Percentiles rank a stretch among this genome's conserved stretches.
phyloP scores from a whole-genome alignment of 495 filamentous ascomycete genomes.

The Penicillium lagena region DNA sequence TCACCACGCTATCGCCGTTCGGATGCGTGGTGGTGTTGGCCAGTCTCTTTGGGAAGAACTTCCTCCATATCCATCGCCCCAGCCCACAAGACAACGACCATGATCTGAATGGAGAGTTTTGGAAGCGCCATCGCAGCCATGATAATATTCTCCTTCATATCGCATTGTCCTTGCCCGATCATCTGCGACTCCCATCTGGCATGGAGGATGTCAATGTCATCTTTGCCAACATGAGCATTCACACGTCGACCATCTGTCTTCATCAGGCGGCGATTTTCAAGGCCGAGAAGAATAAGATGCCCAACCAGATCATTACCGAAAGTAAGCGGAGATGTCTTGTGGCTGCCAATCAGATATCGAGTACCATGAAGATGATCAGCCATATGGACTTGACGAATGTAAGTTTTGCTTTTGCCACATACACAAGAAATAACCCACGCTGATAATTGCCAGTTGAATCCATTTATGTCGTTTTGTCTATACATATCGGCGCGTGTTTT shows the following conservation, averaged over 20 bases:
- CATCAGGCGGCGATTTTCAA: constrained; percentile 98
- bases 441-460: constrained; percentile 70
- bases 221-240: constrained; percentile 94
- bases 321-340: constrained; percentile 92
- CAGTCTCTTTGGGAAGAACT: constrained; percentile 87
- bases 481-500: constrained; percentile 94
- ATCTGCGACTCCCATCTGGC: constrained; percentile 74
- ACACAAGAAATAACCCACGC: neutral
- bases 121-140: constrained; percentile 85
- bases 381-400: constrained; percentile 82
- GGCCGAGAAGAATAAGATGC: constrained; percentile 80
- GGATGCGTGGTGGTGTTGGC: constrained; percentile 79
- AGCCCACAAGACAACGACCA: constrained; percentile 74
- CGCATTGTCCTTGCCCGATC: constrained; percentile 72
- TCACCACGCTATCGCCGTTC: constrained; percentile 66
- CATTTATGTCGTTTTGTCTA: constrained; percentile 91
- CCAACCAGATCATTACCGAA: constrained; percentile 70
- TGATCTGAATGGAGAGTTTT: constrained; percentile 91
- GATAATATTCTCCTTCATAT: constrained; percentile 88
- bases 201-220: constrained; percentile 79
- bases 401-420: constrained; percentile 29
- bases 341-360: constrained; percentile 90
- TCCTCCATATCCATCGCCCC: constrained; percentile 88
- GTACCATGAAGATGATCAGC: constrained; percentile 91
- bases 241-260: constrained; percentile 93